A percentile compares a stretch with the other conserved stretches of the same genome.
These are phyloP conservation scores for Aspergillus funiculosus DNA, from an alignment of 495 filamentous ascomycete genomes.

Conservation along the genomic window DNA sequence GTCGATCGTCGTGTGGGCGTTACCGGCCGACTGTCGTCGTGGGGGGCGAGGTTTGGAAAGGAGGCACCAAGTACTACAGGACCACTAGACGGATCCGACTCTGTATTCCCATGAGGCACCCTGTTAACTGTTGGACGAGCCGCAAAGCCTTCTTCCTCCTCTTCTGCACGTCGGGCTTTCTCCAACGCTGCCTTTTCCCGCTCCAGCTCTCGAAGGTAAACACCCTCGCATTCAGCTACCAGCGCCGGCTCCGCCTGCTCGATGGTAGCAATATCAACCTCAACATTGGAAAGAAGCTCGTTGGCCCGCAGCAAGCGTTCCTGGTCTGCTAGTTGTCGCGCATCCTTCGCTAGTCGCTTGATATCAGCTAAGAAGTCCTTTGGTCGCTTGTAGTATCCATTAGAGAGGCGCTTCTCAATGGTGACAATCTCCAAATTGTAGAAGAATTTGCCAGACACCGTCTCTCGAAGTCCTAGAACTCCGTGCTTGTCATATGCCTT, in stretches of 20 bases:
- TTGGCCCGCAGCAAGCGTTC: conserved; percentile 78
- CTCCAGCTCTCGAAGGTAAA: conserved; percentile 68
- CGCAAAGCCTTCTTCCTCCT: conserved; percentile 25
- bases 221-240: conserved; percentile 62
- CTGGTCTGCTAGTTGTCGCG: conserved; percentile 65
- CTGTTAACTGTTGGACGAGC: conserved; percentile 27
- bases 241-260: conserved; percentile 57
- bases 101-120: conserved; percentile 41
- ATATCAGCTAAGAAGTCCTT: conserved; percentile 85
- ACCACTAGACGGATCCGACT: conserved; percentile 45
- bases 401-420: conserved; percentile 89
- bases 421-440: conserved; percentile 93
- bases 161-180: conserved; percentile 51
- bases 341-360: conserved; percentile 74
- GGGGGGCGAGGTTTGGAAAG: conserved; percentile 40
- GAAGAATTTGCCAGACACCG: conserved; percentile 70
- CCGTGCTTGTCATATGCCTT: conserved; percentile 68
- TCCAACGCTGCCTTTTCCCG: conserved; percentile 61
- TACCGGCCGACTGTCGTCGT: conserved; percentile 38
- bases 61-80: conserved; percentile 57
- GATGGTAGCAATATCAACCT: conserved; percentile 76
- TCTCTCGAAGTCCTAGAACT: conserved; percentile 62
- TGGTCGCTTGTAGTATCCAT: conserved; percentile 88
- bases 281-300: conserved; percentile 84
- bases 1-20: conserved; percentile 46